Base-by-base conservation (phyloP, 163 green algal genomes). In the Coccomyxa subellipsoidea region DNA sequence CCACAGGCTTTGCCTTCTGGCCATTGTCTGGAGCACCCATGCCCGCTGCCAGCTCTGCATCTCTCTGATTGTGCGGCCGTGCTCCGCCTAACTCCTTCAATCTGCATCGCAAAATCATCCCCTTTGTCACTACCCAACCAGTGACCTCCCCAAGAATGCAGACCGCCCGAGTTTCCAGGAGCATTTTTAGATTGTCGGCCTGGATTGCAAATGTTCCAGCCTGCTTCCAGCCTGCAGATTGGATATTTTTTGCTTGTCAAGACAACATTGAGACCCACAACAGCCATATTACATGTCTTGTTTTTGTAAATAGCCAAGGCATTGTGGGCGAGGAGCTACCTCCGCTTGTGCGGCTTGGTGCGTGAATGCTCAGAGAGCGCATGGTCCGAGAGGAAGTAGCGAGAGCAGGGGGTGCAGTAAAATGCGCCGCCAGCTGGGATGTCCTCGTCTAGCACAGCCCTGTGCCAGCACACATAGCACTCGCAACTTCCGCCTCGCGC, bases 21-120 rank as follows among this genome's bases (percentile, higher is more conserved):
- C 94, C 93, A 73, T 96, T 96, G 87, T 97, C 93, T 39, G 93
- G 83, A 10, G 83, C 77, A 0, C 93, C 93, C 90, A 96, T 92
- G 72, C 90, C 90, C 0, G 80, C 90, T 9, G 93, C 93, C 77
- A 85, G 86, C 34, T 97, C 93, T 12, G 93, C 93, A 80, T 97
- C 93, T 0, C 70, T 76, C 82, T 96, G 90, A 76, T 93, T 93
- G 89, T 97, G 93, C 29, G 93, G 93, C 84, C 85, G 83, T 0
- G 87, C 10, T 21, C 81, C 88, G 66, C 88, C 72, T 34, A 97
- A 88, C 87, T 90, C 85, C 85, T 95, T 94, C 25, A 92, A 82
- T 35, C 85, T 79, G 79, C 79, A 70, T 15, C n/a, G n/a, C n/a
- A n/a, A n/a, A n/a, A n/a, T n/a, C n/a, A n/a, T n/a, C n/a, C n/a